Base-by-base conservation (phyloP, 225 moss, liverwort and hornwort species). In the Bryoerythrophyllum caledonicum region DNA sequence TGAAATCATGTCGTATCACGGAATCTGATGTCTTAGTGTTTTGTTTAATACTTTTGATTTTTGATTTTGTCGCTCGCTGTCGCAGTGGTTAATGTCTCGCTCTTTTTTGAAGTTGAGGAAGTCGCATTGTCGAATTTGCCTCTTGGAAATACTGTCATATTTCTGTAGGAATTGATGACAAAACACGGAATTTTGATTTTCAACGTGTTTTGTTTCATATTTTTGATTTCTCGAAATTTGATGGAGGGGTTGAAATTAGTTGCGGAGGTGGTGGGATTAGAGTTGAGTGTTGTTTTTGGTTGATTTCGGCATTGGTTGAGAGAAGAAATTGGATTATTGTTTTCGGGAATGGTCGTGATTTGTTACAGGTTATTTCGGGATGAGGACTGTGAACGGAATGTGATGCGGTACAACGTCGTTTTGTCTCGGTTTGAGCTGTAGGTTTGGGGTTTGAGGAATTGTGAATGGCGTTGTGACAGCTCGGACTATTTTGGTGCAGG, bases 401-500 rank as follows among this genome's bases (percentile, higher is more conserved):
- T 63, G 25, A 37, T 34, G 19, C 10, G 15, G 7, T 49, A 32
- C 25, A 5, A 14, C 48, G 20, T 32, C 20, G 60, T 25, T 28
- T n/a, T 30, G 37, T 23, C 32, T 37, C 19, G 35, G 35, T 11
- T 52, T 37, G 6, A 49, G 63, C 17, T 49, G 37, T 25, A 37
- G 46, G 30, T 25, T 52, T 63, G 19, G 19, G 12, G 12, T 63
- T 35, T 4, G 27, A 65, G 54, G 54, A 52, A 53, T 52, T 25
- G 38, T 74, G 28, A 11, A 68, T 68, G 53, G 26, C 62, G 35
- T 62, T 77, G 61, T 61, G 12, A 77, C 62, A 41, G 38, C 1
- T 63, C 10, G 54, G 40, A 26, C 54, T 71, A 16, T 63, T 71
- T 62, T 28, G 61, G 59, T 51, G 49, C 68, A 61, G 76, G 68